A percentile compares a stretch with the other conserved stretches of the same genome.
These are phyloP conservation scores for Tieghemiomyces parasiticus DNA, from an alignment of 192 early-diverging fungal species.

Conservation along the genomic window DNA sequence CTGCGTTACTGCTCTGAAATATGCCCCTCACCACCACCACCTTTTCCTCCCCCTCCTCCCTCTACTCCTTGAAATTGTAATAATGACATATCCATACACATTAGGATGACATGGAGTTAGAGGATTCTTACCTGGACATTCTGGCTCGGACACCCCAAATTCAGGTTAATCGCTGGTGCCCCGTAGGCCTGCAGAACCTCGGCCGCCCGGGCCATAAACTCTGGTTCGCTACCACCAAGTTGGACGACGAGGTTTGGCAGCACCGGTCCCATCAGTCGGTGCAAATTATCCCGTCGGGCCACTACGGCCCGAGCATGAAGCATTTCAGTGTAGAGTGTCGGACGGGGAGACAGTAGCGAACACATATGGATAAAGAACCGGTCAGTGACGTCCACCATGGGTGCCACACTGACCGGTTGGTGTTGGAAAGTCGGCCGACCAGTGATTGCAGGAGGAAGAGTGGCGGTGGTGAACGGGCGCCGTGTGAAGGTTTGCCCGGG, in stretches of 20 bases:
- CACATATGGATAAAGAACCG: conserved; percentile 47
- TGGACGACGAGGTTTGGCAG: conserved; percentile 36
- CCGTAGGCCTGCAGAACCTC: conserved; percentile 36
- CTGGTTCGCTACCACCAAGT: conserved; percentile 33
- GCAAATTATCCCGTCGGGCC: conserved; percentile 22
- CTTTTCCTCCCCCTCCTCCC: no score
- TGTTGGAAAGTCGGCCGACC: no score
- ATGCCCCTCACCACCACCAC: no score
- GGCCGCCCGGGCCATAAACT: conserved; percentile 30
- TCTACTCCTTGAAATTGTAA: no score
- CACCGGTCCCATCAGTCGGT: conserved; percentile 30
- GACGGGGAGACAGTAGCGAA: conserved; percentile 45
- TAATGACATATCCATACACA: no score
- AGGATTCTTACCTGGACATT: conserved; percentile 42
- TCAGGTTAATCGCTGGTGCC: conserved; percentile 47
- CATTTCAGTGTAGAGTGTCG: conserved; percentile 57
- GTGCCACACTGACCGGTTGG: conserved; percentile 36
- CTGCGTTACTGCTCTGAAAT: no score
- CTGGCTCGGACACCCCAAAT: conserved; percentile 57
- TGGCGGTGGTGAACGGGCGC: no score
- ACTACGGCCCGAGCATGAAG: conserved; percentile 40
- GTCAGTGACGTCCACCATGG: conserved; percentile 65
- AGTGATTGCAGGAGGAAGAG: no score
- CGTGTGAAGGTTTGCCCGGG: no score
- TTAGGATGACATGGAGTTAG: no score